Percentiles rank a stretch among this genome's conserved stretches.
These are phyloP conservation scores for Euryodendron excelsum DNA, from an alignment of 148 eudicot species.

Conservation along the genomic window DNA sequence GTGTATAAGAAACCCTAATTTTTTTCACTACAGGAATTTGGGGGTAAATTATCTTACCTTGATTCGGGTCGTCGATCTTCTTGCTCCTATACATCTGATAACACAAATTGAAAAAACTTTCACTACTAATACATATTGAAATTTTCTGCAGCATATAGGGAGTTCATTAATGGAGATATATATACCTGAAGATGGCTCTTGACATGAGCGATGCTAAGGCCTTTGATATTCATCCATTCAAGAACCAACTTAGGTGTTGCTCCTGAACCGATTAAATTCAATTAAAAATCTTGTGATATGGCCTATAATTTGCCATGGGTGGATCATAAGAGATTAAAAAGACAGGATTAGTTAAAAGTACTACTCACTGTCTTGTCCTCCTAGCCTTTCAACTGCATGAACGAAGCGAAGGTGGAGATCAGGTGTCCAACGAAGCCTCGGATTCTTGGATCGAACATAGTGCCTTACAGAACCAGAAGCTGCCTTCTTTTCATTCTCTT, in stretches of 20 bases:
- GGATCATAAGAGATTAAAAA: no score
- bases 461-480: conserved; percentile 67
- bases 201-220: conserved; percentile 91
- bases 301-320: no score
- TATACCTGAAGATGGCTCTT: conserved; percentile 99
- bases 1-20: conserved; percentile 27
- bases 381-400: conserved; percentile 83
- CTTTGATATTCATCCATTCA: conserved; percentile 88
- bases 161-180: conserved; percentile 6
- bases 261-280: conserved; percentile 47
- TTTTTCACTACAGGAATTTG: no score
- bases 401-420: conserved; percentile 86
- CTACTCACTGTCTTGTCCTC: conserved; percentile 86
- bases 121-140: background rate
- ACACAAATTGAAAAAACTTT: background rate
- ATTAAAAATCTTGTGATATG: no score
- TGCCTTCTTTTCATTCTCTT: conserved; percentile 57
- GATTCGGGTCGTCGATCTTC: conserved; percentile 74
- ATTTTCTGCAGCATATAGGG: background rate
- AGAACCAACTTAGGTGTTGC: conserved; percentile 95
- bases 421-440: conserved; percentile 92
- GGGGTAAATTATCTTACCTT: no score
- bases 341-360: no score
- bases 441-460: conserved; percentile 80
- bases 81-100: conserved; percentile 89